These are phyloP conservation scores for Aspergillus sp. DNA, from an alignment of 2,329 filamentous ascomycete genomes.

Conservation along the genomic window DNA sequence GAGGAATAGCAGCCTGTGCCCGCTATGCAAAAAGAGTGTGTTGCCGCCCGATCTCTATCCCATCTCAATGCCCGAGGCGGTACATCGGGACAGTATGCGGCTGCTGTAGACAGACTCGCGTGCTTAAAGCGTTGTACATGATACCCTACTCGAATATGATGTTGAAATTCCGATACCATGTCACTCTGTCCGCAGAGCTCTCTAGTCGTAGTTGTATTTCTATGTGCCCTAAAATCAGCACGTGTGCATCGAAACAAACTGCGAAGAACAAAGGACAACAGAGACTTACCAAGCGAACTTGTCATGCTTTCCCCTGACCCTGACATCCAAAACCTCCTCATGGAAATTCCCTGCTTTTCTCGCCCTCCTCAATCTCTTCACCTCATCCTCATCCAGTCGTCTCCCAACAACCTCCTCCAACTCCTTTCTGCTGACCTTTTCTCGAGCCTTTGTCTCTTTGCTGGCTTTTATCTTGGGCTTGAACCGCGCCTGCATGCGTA, in stretches of 20 bases:
- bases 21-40: slow-evolving; percentile 84
- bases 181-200: not conserved
- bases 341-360: slow-evolving; percentile 68
- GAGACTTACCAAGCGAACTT: slow-evolving; percentile 25
- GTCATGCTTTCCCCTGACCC: slow-evolving; percentile 26
- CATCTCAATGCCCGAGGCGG: slow-evolving; percentile 74
- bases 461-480: slow-evolving; percentile 79
- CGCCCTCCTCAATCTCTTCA: slow-evolving; percentile 79
- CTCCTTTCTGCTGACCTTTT: slow-evolving; percentile 85
- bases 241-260: not conserved
- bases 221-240: slow-evolving; percentile 6
- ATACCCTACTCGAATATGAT: not conserved
- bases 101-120: not conserved
- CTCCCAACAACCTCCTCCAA: slow-evolving; percentile 80
- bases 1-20: slow-evolving; percentile 82
- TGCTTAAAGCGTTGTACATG: not conserved
- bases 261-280: not conserved
- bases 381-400: slow-evolving; percentile 80
- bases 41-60: slow-evolving; percentile 71
- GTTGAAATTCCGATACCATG: not conserved
- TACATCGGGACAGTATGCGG: slow-evolving; percentile 76
- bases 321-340: slow-evolving; percentile 27
- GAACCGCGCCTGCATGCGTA: slow-evolving; percentile 94
- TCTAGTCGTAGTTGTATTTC: not conserved
- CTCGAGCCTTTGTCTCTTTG: slow-evolving; percentile 80